Evolutionary conservation across 2,329 filamentous ascomycete genomes (phyloP).

Genomic region (Plenodomus lindquistii): DNA sequence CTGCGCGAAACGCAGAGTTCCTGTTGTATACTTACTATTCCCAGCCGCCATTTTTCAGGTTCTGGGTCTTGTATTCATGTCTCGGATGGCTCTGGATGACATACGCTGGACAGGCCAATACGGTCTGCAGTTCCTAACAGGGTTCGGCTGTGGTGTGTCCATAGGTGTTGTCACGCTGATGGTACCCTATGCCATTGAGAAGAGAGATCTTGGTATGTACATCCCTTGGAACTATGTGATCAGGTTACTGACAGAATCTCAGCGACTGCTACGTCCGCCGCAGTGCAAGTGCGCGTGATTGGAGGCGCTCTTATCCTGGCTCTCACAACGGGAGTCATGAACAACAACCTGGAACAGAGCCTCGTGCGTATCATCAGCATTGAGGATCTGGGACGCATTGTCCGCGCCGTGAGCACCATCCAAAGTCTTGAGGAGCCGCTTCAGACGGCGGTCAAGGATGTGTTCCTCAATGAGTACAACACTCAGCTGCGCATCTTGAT

Average conservation of each 20-base stretch:
- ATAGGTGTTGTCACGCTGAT: background rate
- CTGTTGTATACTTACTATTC: no score
- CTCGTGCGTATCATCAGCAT: background rate
- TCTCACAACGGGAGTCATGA: background rate
- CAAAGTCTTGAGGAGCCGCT: no score
- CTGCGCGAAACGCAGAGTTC: no score
- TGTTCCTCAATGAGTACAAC: no score
- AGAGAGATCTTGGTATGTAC: background rate
- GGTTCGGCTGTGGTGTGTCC: background rate
- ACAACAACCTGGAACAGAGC: background rate
- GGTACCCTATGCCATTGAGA: background rate
- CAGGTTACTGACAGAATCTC: background rate
- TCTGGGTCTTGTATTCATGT: no score
- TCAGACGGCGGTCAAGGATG: no score
- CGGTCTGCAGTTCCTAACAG: no score
- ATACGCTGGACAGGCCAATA: no score
- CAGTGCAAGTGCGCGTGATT: background rate
- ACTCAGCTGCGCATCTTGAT: no score
- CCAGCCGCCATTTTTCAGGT: no score
- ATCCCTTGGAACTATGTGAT: background rate
- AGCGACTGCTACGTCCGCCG: background rate
- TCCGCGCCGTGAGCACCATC: background rate
- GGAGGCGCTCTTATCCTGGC: background rate
- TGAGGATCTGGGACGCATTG: background rate
- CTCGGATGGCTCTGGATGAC: no score